These are phyloP conservation scores for Hypoxylon sp. DNA, from an alignment of 2,329 filamentous ascomycete species.

Conservation along the genomic window DNA sequence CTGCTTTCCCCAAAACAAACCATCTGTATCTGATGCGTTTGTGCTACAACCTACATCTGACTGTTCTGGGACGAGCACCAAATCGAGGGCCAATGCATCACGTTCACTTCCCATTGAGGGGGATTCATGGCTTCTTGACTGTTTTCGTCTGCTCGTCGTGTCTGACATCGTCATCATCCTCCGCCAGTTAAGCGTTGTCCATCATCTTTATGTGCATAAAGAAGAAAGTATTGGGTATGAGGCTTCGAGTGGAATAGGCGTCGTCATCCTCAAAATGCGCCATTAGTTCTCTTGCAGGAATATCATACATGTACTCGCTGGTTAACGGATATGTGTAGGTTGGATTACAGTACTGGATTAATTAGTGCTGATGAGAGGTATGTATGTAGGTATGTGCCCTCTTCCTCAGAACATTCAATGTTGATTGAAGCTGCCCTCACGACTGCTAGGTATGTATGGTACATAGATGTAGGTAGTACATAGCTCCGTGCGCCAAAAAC, in stretches of 20 bases:
- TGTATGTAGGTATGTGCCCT: neutral
- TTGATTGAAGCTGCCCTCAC: neutral
- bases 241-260: conserved; percentile 35
- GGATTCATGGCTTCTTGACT: conserved; percentile 27
- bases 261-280: conserved; percentile 40
- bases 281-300: conserved; percentile 23
- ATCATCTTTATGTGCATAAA: conserved; percentile 17
- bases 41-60: conserved; percentile 28
- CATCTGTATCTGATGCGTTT: conserved; percentile 30
- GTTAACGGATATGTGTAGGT: conserved; percentile 20
- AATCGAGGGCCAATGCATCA: conserved; percentile 12
- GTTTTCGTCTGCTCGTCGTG: conserved; percentile 30
- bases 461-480: neutral
- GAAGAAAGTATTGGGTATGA: conserved; percentile 35
- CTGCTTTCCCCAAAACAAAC: conserved; percentile 26
- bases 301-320: conserved; percentile 5
- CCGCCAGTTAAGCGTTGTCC: conserved; percentile 25
- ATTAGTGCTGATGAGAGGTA: conserved; percentile 1
- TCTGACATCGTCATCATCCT: conserved; percentile 42
- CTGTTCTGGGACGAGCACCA: conserved; percentile 15
- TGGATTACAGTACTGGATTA: conserved; percentile 7
- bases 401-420: too few relatives aligned
- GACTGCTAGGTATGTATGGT: too few relatives aligned
- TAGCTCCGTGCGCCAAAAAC: conserved; percentile 16
- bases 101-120: conserved; percentile 12